Evolutionary conservation across 306 rosid species (phyloP).

Genomic region (Lathyrus aphaca): DNA sequence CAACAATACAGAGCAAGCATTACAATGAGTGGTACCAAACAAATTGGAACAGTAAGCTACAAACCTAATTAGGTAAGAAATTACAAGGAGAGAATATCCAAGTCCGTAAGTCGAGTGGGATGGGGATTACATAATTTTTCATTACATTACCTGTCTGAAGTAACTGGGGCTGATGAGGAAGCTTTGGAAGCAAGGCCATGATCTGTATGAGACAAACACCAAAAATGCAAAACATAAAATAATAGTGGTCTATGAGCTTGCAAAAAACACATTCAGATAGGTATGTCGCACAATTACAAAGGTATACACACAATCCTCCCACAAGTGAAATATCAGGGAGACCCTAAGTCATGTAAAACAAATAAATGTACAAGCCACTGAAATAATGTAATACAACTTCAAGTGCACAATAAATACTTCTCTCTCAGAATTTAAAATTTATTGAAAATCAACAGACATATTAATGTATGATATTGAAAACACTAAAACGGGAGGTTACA

Average conservation of each 20-base stretch:
- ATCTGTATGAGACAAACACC: conserved; percentile 55
- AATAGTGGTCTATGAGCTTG: conserved; percentile 11
- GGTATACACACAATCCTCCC: conserved; percentile 2
- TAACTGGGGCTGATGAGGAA: conserved; percentile 86
- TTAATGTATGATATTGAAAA: conserved; percentile 20
- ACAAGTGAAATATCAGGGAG: conserved; percentile 2
- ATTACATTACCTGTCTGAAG: conserved; percentile 86
- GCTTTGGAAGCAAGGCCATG: conserved; percentile 78
- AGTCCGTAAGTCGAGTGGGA: conserved; percentile 22
- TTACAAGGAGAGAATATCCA: conserved; percentile 30
- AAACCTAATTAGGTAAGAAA: conserved; percentile 28
- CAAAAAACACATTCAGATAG: not conserved
- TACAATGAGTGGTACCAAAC: conserved; percentile 15
- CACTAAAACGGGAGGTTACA: conserved; percentile 3
- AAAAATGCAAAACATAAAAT: conserved; percentile 1
- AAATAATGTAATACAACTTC: not conserved
- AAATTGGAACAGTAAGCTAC: conserved; percentile 27
- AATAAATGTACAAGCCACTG: conserved; percentile 5
- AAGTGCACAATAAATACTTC: not conserved
- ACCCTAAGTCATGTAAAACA: conserved; percentile 13
- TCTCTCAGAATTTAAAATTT: conserved; percentile 22
- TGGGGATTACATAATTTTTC: conserved; percentile 8
- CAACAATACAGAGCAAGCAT: conserved; percentile 34
- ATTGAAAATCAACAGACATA: conserved; percentile 11
- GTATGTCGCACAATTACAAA: not conserved